A percentile compares a stretch with the other conserved stretches of the same genome.
phyloP scores from a whole-genome alignment of 257 asterid genomes.

The Perilla frutescens region DNA sequence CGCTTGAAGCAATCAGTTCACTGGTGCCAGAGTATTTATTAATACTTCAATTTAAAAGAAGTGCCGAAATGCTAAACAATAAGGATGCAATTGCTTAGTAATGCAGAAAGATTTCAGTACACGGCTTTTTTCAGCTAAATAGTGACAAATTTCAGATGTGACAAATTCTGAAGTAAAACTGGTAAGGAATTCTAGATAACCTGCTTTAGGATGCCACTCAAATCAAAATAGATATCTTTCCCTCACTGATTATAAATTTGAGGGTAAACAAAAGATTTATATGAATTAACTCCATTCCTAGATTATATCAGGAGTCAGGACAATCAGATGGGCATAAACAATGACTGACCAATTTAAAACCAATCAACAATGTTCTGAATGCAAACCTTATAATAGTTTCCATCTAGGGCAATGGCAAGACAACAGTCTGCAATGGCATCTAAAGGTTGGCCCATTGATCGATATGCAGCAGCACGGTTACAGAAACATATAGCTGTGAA shows the following conservation, averaged over 20 bases:
- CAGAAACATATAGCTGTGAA: conserved; percentile 92
- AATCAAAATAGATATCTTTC: neutral
- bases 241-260: conserved; percentile 12
- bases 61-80: conserved; percentile 19
- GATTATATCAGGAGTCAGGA: conserved; percentile 3
- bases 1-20: conserved; percentile 16
- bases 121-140: conserved; percentile 6
- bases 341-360: conserved; percentile 3
- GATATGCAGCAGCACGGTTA: conserved; percentile 96
- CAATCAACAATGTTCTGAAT: conserved; percentile 29
- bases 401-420: conserved; percentile 92
- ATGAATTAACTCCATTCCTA: conserved; percentile 23
- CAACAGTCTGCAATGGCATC: conserved; percentile 98
- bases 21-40: conserved; percentile 17
- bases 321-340: conserved; percentile 1
- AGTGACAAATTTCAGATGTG: conserved; percentile 21
- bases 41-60: neutral
- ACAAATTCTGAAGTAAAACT: conserved; percentile 16
- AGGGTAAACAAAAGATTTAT: neutral
- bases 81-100: neutral
- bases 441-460: conserved; percentile 81
- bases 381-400: conserved; percentile 79
- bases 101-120: neutral
- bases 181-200: neutral
- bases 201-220: conserved; percentile 19